These are phyloP conservation scores for Boechera divaricarpa DNA, from an alignment of 345 rosid genomes.

Conservation along the genomic window DNA sequence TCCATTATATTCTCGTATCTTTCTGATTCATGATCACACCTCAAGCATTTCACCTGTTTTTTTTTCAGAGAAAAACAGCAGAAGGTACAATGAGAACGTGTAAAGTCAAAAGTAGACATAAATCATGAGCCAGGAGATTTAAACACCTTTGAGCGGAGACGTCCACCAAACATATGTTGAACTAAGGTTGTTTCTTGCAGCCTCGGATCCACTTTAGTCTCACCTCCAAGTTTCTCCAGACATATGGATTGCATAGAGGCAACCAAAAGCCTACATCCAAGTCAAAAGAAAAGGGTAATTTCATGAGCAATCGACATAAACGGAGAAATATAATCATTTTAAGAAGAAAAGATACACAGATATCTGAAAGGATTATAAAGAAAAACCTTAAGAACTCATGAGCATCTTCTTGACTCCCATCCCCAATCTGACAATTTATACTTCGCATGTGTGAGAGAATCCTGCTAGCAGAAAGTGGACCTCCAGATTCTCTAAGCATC, in stretches of 20 bases:
- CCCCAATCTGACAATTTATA: constrained; percentile 74
- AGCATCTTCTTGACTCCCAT: constrained; percentile 93
- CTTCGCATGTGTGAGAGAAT: constrained; percentile 70
- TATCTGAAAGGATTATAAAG: constrained; percentile 29
- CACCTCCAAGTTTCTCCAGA: constrained; percentile 81
- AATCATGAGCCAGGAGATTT: constrained; percentile 12
- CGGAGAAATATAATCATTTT: not conserved
- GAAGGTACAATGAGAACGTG: constrained; percentile 23
- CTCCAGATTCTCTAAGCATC: constrained; percentile 73
- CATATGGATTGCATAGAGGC: constrained; percentile 87
- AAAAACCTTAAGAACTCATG: constrained; percentile 83
- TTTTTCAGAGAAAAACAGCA: constrained; percentile 8
- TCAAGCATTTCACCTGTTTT: constrained; percentile 72
- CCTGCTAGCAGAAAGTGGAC: constrained; percentile 72
- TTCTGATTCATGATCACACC: constrained; percentile 80
- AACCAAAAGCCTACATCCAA: constrained; percentile 63
- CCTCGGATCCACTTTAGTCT: constrained; percentile 66
- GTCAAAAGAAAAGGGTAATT: constrained; percentile 11
- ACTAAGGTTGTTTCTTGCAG: constrained; percentile 86
- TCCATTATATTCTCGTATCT: constrained; percentile 87
- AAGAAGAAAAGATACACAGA: constrained; percentile 1
- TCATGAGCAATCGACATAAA: constrained; percentile 22
- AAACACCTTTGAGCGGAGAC: constrained; percentile 72
- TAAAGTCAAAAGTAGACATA: constrained; percentile 10
- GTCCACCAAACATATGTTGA: constrained; percentile 84